Evolutionary conservation across 768 basidiomycete species (phyloP), one percentile per base, ranked within the genome.

Genomic region (Suillus tomentosus): DNA sequence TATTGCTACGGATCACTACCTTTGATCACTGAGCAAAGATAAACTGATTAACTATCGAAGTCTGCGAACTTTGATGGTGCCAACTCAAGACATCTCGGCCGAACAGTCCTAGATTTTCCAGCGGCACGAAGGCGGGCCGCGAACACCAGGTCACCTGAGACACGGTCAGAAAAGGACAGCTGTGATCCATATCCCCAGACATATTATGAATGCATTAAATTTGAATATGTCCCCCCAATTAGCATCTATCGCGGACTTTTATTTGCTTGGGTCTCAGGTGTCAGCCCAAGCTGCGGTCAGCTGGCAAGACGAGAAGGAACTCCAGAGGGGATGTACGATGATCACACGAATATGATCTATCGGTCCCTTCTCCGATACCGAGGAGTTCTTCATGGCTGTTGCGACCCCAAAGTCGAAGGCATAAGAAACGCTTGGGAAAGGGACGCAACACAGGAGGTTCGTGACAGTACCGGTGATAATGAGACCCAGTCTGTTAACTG

Each of bases 361-460:
- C 15, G 11, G 11, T 19, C 17, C 17, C 24, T 57, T 57, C 39
- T 42, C 11, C 31, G 10, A 58, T 7, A 31, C 27, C 40, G 57
- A 43, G 39, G 57, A 27, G 24, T 57, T 57, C 37, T 57, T 57
- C 37, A 40, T 57, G 40, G 15, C 13, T 39, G 55, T 39, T 57
- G 37, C n/a, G 37, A n/a, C 36, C 36, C 36, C 22, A 56, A 56
- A 57, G 55, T 57, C 55, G 37, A 57, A 39, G 55, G 55, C 51
- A 31, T 53, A 34, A 53, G 51, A 53, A 53, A 53, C 5, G 51
- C 27, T 53, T 53, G 17, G 4, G 27, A 19, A 27, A 17, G 51
- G 51, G 27, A 57, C 10, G 22, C 56, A n/a, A 57, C 9, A 40
- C 39, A 40, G 15, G 39, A 40, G 56, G 39, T 58, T 58, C 56